Evolutionary conservation across 2,329 filamentous ascomycete genomes (phyloP).

Genomic region (Aureobasidium sp.): DNA sequence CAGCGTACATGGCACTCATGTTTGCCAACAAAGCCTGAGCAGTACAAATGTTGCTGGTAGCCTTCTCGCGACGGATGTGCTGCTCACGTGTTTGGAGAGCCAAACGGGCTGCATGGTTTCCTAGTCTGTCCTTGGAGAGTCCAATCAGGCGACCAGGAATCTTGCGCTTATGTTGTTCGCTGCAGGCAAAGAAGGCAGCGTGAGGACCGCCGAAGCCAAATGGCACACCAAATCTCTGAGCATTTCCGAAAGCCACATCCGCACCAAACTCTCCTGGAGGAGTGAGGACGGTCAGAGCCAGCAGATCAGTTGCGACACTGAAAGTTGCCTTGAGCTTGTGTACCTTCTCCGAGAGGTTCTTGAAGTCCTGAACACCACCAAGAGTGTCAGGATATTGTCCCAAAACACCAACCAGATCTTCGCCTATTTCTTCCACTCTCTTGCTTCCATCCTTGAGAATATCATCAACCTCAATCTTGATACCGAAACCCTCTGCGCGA

Average conservation of each 20-base stretch:
- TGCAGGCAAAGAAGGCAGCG: slow-evolving; percentile 89
- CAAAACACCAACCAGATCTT: slow-evolving; percentile 79
- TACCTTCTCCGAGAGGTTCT: slow-evolving; percentile 63
- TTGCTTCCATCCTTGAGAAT: slow-evolving; percentile 58
- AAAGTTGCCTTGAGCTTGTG: slow-evolving; percentile 74
- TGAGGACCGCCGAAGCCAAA: slow-evolving; percentile 93
- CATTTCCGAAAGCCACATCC: slow-evolving; percentile 88
- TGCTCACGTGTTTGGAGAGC: slow-evolving; percentile 91
- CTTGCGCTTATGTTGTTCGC: slow-evolving; percentile 87
- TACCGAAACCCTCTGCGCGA: slow-evolving; percentile 84
- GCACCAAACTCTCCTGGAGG: slow-evolving; percentile 92
- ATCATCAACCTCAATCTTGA: slow-evolving; percentile 68
- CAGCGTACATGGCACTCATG: slow-evolving; percentile 89
- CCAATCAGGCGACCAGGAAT: slow-evolving; percentile 87
- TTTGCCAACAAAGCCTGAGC: slow-evolving; percentile 90
- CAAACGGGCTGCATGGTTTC: slow-evolving; percentile 71
- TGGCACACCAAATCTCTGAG: slow-evolving; percentile 86
- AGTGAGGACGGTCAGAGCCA: slow-evolving; percentile 79
- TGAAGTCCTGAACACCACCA: slow-evolving; percentile 71
- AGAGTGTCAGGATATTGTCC: slow-evolving; percentile 93
- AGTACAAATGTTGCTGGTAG: slow-evolving; percentile 95
- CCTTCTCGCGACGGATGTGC: slow-evolving; percentile 93
- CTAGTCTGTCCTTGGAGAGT: slow-evolving; percentile 82
- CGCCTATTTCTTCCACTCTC: slow-evolving; percentile 64
- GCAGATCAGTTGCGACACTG: slow-evolving; percentile 80